phyloP scores from a whole-genome alignment of 2,329 filamentous ascomycete species.

The Nemania sp. region DNA sequence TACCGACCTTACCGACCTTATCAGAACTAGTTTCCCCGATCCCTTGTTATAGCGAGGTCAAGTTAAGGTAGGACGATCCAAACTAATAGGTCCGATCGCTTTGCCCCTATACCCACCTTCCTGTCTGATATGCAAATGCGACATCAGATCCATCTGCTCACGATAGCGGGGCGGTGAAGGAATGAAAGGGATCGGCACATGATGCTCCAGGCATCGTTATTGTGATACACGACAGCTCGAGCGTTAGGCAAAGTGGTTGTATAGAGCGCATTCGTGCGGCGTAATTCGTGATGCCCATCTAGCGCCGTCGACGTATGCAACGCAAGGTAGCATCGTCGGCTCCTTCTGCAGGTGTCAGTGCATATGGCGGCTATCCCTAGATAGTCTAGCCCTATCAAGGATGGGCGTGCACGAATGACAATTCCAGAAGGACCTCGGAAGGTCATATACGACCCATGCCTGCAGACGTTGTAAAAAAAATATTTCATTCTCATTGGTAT shows the following conservation, averaged over 20 bases:
- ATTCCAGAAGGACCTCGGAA: background rate
- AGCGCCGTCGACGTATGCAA: background rate
- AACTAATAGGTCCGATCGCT: background rate
- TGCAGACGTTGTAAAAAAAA: background rate
- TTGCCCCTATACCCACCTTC: constrained; percentile 3
- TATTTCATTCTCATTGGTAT: background rate
- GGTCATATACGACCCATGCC: background rate
- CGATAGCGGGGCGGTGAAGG: constrained; percentile 1
- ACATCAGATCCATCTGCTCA: background rate
- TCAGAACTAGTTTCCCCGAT: too few relatives aligned
- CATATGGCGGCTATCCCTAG: too few relatives aligned
- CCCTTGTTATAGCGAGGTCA: too few relatives aligned
- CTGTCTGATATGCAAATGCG: constrained; percentile 3
- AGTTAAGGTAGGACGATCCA: background rate
- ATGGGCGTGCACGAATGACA: background rate
- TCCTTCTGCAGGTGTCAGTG: constrained; percentile 2
- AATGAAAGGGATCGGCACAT: background rate
- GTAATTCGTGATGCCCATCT: background rate
- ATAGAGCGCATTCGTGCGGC: too few relatives aligned
- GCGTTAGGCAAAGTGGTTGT: too few relatives aligned
- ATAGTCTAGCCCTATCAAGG: background rate
- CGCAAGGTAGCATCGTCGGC: background rate
- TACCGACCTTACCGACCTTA: too few relatives aligned
- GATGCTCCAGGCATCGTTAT: background rate
- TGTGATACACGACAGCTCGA: too few relatives aligned